Conservation (phyloP, 1,284 basidiomycete species). For the Boletellus sp. region DNA sequence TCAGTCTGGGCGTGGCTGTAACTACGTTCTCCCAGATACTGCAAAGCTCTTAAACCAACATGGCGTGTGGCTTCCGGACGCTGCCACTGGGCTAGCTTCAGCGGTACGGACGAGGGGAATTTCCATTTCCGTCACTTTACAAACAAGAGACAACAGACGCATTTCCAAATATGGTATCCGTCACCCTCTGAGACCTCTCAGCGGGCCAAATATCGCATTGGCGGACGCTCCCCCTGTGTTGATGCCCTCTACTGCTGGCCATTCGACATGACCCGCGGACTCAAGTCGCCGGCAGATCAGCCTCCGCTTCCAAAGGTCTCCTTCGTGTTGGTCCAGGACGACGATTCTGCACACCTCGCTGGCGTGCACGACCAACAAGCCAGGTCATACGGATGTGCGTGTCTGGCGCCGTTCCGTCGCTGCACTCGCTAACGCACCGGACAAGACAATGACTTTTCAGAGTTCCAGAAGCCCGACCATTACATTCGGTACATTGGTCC, state of each 20-base stretch:
- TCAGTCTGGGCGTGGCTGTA: too few species aligned
- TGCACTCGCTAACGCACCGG: slow-evolving; percentile 6
- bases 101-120: slow-evolving; percentile 1
- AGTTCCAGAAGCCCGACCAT: slow-evolving; percentile 75
- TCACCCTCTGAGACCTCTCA: slow-evolving; percentile 4
- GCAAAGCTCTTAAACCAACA: too few species aligned
- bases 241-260: not conserved
- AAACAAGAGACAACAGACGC: slow-evolving; percentile 15
- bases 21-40: too few species aligned
- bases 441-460: slow-evolving; percentile 76
- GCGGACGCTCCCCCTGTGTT: slow-evolving; percentile 11
- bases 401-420: slow-evolving; percentile 1
- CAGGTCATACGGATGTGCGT: slow-evolving; percentile 59
- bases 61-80: too few species aligned
- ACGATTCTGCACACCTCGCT: slow-evolving; percentile 49
- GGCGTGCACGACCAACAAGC: slow-evolving; percentile 54
- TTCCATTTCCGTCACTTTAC: slow-evolving; percentile 14
- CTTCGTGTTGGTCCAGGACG: slow-evolving; percentile 58
- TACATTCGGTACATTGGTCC: slow-evolving; percentile 89
- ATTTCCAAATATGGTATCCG: slow-evolving; percentile 19
- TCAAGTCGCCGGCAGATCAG: slow-evolving; percentile 36
- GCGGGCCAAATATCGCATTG: slow-evolving; percentile 5
- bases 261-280: slow-evolving; percentile 35
- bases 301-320: slow-evolving; percentile 54
- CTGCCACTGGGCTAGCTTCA: too few species aligned